A percentile compares a stretch with the other conserved stretches of the same genome.
These are phyloP conservation scores for Fermentozyma sake DNA, from an alignment of 1,139 yeast species.

Conservation along the genomic window DNA sequence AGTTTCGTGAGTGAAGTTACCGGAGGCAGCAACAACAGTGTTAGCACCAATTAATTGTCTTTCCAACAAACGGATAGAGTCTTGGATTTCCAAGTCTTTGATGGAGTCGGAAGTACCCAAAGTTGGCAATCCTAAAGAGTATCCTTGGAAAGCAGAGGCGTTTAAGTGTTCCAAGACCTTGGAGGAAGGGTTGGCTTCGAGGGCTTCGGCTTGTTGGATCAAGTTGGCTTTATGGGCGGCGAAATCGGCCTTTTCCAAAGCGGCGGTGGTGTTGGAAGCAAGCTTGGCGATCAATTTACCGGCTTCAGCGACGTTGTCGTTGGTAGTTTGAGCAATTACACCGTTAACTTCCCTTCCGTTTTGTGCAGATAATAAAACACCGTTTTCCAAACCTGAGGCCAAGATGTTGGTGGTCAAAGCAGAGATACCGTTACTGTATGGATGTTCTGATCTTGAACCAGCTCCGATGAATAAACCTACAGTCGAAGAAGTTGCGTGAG, in stretches of 20 bases:
- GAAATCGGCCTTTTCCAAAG: constrained; percentile 31
- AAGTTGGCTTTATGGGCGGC: constrained; percentile 33
- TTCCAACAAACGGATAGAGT: constrained; percentile 52
- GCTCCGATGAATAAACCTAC: constrained; percentile 70
- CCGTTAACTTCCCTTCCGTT: constrained; percentile 54
- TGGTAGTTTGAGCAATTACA: constrained; percentile 47
- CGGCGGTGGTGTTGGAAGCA: constrained; percentile 30
- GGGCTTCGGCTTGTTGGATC: constrained; percentile 33
- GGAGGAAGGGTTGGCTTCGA: constrained; percentile 43
- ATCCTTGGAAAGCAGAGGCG: constrained; percentile 81
- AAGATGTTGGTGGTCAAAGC: constrained; percentile 56
- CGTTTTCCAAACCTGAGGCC: constrained; percentile 34
- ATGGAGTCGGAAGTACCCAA: constrained; percentile 68
- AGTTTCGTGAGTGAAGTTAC: constrained; percentile 66
- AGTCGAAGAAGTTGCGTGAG: constrained; percentile 52
- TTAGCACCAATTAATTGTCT: constrained; percentile 59
- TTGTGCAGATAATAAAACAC: constrained; percentile 42
- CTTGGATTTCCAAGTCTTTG: constrained; percentile 52
- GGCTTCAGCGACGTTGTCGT: constrained; percentile 40
- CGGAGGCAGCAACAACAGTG: constrained; percentile 67
- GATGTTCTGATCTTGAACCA: constrained; percentile 75
- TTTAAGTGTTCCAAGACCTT: constrained; percentile 69
- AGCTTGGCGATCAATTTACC: constrained; percentile 34
- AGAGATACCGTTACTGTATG: constrained; percentile 76
- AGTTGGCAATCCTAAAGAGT: constrained; percentile 71